Evolutionary conservation across 805 yeast genomes (phyloP).

Genomic region (Metschnikowia noctiluminum): DNA sequence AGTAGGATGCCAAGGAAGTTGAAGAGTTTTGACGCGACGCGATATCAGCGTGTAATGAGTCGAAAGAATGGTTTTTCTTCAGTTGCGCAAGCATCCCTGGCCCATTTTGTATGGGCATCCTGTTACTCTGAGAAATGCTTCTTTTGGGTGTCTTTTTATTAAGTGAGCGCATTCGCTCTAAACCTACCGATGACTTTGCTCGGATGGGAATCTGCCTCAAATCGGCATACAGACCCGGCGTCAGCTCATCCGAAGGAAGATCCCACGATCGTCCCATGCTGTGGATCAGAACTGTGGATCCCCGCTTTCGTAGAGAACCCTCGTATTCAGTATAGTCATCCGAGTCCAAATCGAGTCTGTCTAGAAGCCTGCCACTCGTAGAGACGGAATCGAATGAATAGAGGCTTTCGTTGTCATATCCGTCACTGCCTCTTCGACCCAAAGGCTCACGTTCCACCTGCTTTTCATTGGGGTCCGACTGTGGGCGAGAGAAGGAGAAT

Average conservation of each 20-base stretch:
- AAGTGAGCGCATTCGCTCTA: slow-evolving; percentile 17
- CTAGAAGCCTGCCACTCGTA: slow-evolving; percentile 41
- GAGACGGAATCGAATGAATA: slow-evolving; percentile 44
- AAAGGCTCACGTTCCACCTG: not conserved
- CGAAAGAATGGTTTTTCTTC: slow-evolving; percentile 12
- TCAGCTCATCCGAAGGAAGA: slow-evolving; percentile 28
- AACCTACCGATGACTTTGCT: slow-evolving; percentile 14
- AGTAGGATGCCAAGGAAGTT: slow-evolving; percentile 8
- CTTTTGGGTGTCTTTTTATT: slow-evolving; percentile 6
- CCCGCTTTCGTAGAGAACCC: slow-evolving; percentile 15
- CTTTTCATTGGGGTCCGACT: not conserved
- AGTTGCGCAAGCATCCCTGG: slow-evolving; percentile 17
- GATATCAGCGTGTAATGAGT: slow-evolving; percentile 15
- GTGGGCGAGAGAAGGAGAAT: slow-evolving; percentile 1
- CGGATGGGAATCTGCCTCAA: slow-evolving; percentile 14
- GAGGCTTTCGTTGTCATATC: slow-evolving; percentile 33
- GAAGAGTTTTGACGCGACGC: slow-evolving; percentile 11
- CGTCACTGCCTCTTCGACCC: not conserved
- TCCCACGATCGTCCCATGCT: slow-evolving; percentile 10
- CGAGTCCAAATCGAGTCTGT: slow-evolving; percentile 21
- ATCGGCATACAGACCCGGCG: slow-evolving; percentile 12
- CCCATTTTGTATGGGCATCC: slow-evolving; percentile 11
- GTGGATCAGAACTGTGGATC: slow-evolving; percentile 15
- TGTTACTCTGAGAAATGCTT: slow-evolving; percentile 5
- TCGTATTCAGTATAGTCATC: slow-evolving; percentile 16